Evolutionary conservation across 257 asterid genomes (phyloP).

Genomic region (Solanum verrucosum): DNA sequence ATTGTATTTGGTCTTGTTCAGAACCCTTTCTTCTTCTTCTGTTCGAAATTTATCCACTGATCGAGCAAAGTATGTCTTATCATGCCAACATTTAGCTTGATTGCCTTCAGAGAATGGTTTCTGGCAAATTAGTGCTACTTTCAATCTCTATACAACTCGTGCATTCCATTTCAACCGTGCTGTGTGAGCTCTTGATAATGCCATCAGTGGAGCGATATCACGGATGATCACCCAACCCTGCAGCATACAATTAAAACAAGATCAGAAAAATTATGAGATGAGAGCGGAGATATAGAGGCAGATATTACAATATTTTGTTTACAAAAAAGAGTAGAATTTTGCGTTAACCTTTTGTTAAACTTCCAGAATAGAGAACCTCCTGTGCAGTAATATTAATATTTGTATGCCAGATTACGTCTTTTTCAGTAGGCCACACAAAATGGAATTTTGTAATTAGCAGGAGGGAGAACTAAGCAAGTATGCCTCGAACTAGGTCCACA

Average conservation of each 20-base stretch:
- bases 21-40: background rate
- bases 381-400: slow-evolving; percentile 88
- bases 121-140: background rate
- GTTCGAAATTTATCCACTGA: background rate
- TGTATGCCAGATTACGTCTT: slow-evolving; percentile 82
- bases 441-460: too few relatives aligned
- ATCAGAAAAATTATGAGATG: slow-evolving; percentile 13
- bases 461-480: slow-evolving; percentile 47
- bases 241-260: background rate
- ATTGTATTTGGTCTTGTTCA: background rate
- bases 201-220: background rate
- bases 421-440: slow-evolving; percentile 65
- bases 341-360: slow-evolving; percentile 6
- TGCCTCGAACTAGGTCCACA: slow-evolving; percentile 41
- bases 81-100: background rate
- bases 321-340: background rate
- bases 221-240: background rate
- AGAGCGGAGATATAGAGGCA: background rate
- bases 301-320: background rate
- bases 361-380: slow-evolving; percentile 84
- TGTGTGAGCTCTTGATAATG: background rate
- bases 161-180: background rate
- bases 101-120: background rate
- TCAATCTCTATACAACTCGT: background rate
- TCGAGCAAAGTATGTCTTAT: background rate